Evolutionary conservation across 805 yeast genomes (phyloP).

Genomic region (Suhomyces xylopsoci): DNA sequence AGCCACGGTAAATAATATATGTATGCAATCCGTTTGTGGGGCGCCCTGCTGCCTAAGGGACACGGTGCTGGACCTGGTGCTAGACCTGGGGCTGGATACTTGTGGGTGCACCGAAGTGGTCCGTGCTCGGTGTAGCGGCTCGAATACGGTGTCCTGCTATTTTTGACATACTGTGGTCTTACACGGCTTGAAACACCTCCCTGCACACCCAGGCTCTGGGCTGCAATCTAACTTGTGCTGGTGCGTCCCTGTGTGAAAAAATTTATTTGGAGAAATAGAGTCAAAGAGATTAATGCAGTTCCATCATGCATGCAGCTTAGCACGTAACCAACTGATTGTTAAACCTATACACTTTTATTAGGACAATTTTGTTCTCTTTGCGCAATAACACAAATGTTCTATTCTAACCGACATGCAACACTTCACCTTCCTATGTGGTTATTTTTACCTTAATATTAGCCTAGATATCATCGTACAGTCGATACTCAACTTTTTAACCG

Average conservation of each 20-base stretch:
- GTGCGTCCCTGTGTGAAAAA: not conserved
- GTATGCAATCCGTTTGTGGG: not conserved
- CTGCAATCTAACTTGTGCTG: not conserved
- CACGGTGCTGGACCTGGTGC: not conserved
- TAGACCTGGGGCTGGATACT: not conserved
- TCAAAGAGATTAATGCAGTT: not conserved
- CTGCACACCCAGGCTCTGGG: not conserved
- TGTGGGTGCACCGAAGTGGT: not conserved
- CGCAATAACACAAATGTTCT: not conserved
- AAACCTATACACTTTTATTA: not conserved
- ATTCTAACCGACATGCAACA: slow-evolving; percentile 2
- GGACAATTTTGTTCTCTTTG: not conserved
- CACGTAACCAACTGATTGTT: not conserved
- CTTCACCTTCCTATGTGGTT: not conserved
- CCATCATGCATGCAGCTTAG: not conserved
- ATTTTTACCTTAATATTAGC: slow-evolving; percentile 1
- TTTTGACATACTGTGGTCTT: not conserved
- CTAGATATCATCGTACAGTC: slow-evolving; percentile 2
- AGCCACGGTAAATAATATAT: not conserved
- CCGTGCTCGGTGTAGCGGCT: not conserved
- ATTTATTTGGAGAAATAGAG: not conserved
- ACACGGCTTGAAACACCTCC: slow-evolving; percentile 2
- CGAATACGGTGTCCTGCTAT: not conserved
- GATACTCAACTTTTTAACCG: not conserved
- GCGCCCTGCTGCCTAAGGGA: not conserved